Base-by-base conservation (phyloP, 306 rosid species). In the Lithocarpus polystachyus region DNA sequence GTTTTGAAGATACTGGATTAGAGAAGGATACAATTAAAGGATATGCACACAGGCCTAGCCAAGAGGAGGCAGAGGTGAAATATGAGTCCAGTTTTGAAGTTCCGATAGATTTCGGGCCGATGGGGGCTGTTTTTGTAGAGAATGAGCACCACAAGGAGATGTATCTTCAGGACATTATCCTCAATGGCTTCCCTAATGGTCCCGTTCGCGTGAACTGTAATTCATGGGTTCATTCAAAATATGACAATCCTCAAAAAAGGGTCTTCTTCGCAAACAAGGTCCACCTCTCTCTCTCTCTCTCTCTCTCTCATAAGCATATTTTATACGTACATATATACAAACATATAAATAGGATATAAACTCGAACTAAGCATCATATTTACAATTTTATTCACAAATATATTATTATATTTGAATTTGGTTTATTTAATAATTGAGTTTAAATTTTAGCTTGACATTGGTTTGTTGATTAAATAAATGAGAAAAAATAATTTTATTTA, bases 181-280 rank as follows among this genome's bases (percentile, higher is more conserved):
- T 94, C 2, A 48, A 79, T 7, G 96, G 92, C 60, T 81, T 90
- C 28, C 57, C 78, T 17, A 37, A 56, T 29, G 91, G 89, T 29
- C 83, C 94, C 2, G 2, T 89, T 1, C 75, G 28, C 12, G 1
- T 90, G 20, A 59, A 79, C 19, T 92, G 97, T 56, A 40, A 84
- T 18, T 94, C 97, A 0, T 94, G 98, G 98, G 72, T 94, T 35
- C 96, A 89, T 40, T 86, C 97, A 59, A 90, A 92, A 83, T 17
- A 17, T 24, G 85, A 89, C 35, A 53, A 79, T 80, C 92, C 93
- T 18, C 75, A 14, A 0, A 89, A 84, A 51, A 87, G 97, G 48
- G 86, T 89, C 3, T 88, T 92, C 87, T 94, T 92, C 87, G 29
- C 91, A 29, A 79, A 83, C 85, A 84, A 92, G 98, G 98, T 89